Conservation (phyloP, 2,329 filamentous ascomycete species). For the Epichloe uncinata region DNA sequence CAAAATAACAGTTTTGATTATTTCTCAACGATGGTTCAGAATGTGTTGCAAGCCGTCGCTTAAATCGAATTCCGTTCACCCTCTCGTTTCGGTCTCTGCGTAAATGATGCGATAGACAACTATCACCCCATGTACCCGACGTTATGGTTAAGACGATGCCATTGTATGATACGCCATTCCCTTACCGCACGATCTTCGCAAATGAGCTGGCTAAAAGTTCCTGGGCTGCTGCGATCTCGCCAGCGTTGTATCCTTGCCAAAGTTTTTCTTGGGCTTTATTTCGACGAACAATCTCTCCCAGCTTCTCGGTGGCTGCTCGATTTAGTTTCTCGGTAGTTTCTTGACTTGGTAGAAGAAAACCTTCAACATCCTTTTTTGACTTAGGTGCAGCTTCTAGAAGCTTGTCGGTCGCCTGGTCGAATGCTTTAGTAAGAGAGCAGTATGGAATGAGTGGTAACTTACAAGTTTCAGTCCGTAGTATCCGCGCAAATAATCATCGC, state of each 20-base stretch:
- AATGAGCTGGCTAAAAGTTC: constrained; percentile 48
- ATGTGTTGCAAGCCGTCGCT: neutral
- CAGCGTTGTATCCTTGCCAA: constrained; percentile 60
- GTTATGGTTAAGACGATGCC: neutral
- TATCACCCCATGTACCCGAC: neutral
- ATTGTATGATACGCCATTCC: no score
- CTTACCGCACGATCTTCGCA: constrained; percentile 29
- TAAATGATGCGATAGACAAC: neutral
- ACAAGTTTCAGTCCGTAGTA: constrained; percentile 85
- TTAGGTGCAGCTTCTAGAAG: constrained; percentile 32
- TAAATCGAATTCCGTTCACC: neutral
- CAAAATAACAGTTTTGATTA: neutral
- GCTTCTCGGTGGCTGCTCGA: constrained; percentile 57
- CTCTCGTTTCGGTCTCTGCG: neutral
- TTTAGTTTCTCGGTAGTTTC: constrained; percentile 54
- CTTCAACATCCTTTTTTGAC: constrained; percentile 35
- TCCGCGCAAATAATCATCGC: constrained; percentile 80
- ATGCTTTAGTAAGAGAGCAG: constrained; percentile 1
- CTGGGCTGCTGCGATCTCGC: constrained; percentile 58
- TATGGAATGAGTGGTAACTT: constrained; percentile 14
- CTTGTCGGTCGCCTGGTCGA: constrained; percentile 32
- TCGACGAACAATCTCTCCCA: constrained; percentile 62
- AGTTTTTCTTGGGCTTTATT: constrained; percentile 45
- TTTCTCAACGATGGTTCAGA: neutral
- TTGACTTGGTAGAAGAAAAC: constrained; percentile 39